Evolutionary conservation across 495 filamentous ascomycete species (phyloP), one percentile per base, ranked within the genome.

Genomic region (Niebla homalea): DNA sequence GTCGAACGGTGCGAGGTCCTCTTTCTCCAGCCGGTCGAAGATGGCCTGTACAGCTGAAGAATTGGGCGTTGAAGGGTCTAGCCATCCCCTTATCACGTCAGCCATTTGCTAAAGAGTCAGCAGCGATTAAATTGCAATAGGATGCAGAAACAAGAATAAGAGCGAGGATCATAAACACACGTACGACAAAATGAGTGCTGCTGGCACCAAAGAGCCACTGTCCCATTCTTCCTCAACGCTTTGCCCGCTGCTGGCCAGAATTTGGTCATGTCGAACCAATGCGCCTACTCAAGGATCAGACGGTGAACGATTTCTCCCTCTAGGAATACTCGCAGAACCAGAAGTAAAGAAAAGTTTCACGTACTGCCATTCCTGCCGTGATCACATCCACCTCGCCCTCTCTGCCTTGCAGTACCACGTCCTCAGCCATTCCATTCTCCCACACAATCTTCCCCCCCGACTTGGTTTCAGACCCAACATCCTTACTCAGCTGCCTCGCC

Each of bases 261-360:
- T 1, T 52, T 47, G 8, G 66, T 40, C 68, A 79, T 72, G 51
- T 80, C 68, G 67, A 81, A 79, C 78, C 78, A 83, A 54, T 81
- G 78, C 7, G 73, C 74, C 67, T 71, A 26, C 4, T 35, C 2
- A 16, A 41, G 11, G 48, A 32, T 10, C 21, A 32, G 5, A 15
- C 1, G 0, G 14, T 26, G 5, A 29, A 29, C 20, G 14, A 16
- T 18, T 14, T 21, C 38, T 12, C 38, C 14, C 38, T n/a, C n/a
- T n/a, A 41, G 16, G 14, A 41, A 14, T 7, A 7, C n/a, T 41
- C 38, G 20, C 42, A 29, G 26, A 44, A 36, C 12, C n/a, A 19
- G 50, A 20, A 20, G 15, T 15, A 25, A 19, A 25, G 26, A 4
- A 16, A 15, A 14, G 19, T 4, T 4, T 25, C 18, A 59, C 60